Conservation (phyloP, 345 rosid genomes). For the Carallia pectinifolia region DNA sequence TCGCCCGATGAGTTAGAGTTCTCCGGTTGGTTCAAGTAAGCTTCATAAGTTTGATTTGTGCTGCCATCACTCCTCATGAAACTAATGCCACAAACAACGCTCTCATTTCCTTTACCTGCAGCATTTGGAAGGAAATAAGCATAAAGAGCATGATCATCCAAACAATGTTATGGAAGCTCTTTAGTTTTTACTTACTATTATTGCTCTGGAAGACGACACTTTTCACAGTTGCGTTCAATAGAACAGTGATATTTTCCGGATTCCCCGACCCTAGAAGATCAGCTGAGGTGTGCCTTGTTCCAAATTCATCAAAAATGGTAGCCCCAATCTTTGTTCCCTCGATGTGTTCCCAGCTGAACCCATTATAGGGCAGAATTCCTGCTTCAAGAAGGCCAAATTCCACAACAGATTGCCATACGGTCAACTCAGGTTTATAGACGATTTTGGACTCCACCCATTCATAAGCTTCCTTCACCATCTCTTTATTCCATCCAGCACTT, state of each 20-base stretch:
- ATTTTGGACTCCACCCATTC: constrained; percentile 64
- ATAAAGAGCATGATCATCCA: background rate
- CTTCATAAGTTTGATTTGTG: constrained; percentile 42
- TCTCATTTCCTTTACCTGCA: constrained; percentile 43
- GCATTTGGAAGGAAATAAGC: background rate
- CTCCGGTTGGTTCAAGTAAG: constrained; percentile 41
- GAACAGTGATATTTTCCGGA: constrained; percentile 38
- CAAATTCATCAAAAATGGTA: constrained; percentile 52
- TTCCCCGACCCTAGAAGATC: constrained; percentile 52
- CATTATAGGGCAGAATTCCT: constrained; percentile 50
- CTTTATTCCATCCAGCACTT: constrained; percentile 46
- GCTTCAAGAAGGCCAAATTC: constrained; percentile 61
- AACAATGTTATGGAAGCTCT: background rate
- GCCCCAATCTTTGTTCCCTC: constrained; percentile 77
- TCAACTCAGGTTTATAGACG: constrained; percentile 44
- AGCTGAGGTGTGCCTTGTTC: constrained; percentile 60
- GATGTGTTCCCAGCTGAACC: constrained; percentile 52
- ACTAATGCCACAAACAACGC: constrained; percentile 48
- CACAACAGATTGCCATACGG: constrained; percentile 54
- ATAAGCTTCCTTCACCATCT: constrained; percentile 49
- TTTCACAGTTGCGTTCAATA: constrained; percentile 53
- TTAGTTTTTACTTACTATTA: constrained; percentile 24
- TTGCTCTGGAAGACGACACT: constrained; percentile 37
- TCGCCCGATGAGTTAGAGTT: constrained; percentile 35
- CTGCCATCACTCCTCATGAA: constrained; percentile 55